Evolutionary conservation across 345 rosid genomes (phyloP).

Genomic region (Litchi chinensis): DNA sequence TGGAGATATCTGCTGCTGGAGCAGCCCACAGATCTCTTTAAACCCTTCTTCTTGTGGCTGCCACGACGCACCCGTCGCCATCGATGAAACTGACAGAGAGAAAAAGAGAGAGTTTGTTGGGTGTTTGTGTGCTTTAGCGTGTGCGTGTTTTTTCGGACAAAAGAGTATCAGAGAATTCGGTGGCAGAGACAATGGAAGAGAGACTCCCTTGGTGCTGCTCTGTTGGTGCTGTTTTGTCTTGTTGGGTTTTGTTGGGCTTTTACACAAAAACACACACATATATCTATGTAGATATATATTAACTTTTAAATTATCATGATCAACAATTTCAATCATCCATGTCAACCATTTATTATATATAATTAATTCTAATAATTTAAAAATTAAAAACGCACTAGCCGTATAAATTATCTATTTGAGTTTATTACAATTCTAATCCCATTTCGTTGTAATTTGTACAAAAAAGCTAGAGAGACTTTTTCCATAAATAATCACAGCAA

Average conservation of each 20-base stretch:
- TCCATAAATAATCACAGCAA: no score
- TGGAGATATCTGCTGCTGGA: slow-evolving; percentile 91
- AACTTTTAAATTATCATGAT: no score
- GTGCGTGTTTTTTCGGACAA: slow-evolving; percentile 11
- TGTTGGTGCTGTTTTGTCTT: neutral
- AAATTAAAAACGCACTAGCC: no score
- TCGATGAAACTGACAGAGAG: neutral
- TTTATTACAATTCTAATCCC: no score
- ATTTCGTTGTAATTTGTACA: no score
- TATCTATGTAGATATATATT: no score
- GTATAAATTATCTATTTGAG: no score
- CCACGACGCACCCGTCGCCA: slow-evolving; percentile 68
- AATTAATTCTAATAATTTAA: no score
- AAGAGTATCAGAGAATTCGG: slow-evolving; percentile 17
- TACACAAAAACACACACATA: no score
- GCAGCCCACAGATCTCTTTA: slow-evolving; percentile 75
- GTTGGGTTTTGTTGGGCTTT: neutral
- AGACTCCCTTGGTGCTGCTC: neutral
- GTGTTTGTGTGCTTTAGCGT: neutral
- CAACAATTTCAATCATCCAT: no score
- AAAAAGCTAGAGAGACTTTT: no score
- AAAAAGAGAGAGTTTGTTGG: neutral
- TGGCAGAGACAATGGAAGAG: slow-evolving; percentile 14
- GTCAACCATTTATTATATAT: no score
- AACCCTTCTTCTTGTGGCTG: slow-evolving; percentile 88